Evolutionary conservation across 1,284 basidiomycete species (phyloP).

Genomic region (Moesziomyces globuligerus): DNA sequence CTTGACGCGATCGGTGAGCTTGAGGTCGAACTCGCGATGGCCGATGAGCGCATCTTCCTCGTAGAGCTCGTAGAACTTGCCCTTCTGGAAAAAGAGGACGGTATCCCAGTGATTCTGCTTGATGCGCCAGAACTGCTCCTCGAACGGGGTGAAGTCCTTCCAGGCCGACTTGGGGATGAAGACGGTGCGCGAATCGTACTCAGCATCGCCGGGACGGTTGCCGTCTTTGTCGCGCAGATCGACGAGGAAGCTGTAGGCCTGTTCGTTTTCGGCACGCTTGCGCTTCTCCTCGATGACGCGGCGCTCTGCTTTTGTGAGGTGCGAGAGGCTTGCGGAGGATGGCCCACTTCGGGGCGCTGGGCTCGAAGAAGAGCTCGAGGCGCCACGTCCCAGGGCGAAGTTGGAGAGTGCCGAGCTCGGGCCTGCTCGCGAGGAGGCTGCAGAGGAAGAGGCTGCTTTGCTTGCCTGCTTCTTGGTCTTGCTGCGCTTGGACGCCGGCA

Average conservation of each 20-base stretch:
- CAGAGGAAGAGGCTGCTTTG: background rate
- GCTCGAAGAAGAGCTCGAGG: slow-evolving; percentile 19
- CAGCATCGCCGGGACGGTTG: slow-evolving; percentile 79
- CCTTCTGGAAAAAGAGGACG: slow-evolving; percentile 97
- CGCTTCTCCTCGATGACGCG: slow-evolving; percentile 69
- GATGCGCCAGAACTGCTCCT: slow-evolving; percentile 72
- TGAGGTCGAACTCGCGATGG: slow-evolving; percentile 67
- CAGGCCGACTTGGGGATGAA: slow-evolving; percentile 82
- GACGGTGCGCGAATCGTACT: slow-evolving; percentile 93
- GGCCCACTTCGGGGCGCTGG: slow-evolving; percentile 12
- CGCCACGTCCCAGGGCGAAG: slow-evolving; percentile 31
- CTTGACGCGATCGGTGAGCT: slow-evolving; percentile 86
- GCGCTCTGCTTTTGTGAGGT: slow-evolving; percentile 87
- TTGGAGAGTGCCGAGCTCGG: slow-evolving; percentile 18
- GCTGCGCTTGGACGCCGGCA: slow-evolving; percentile 15
- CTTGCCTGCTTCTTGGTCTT: slow-evolving; percentile 8
- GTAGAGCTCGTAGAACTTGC: slow-evolving; percentile 70
- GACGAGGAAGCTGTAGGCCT: slow-evolving; percentile 82
- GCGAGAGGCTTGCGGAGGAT: slow-evolving; percentile 67
- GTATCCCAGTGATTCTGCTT: slow-evolving; percentile 69
- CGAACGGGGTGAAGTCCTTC: slow-evolving; percentile 91
- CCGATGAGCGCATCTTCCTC: slow-evolving; percentile 67
- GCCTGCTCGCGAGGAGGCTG: slow-evolving; percentile 11
- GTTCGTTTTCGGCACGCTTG: slow-evolving; percentile 82
- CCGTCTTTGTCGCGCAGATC: slow-evolving; percentile 86